Conservation (phyloP, 2,329 filamentous ascomycete genomes). For the Cordyceps pruinosa region DNA sequence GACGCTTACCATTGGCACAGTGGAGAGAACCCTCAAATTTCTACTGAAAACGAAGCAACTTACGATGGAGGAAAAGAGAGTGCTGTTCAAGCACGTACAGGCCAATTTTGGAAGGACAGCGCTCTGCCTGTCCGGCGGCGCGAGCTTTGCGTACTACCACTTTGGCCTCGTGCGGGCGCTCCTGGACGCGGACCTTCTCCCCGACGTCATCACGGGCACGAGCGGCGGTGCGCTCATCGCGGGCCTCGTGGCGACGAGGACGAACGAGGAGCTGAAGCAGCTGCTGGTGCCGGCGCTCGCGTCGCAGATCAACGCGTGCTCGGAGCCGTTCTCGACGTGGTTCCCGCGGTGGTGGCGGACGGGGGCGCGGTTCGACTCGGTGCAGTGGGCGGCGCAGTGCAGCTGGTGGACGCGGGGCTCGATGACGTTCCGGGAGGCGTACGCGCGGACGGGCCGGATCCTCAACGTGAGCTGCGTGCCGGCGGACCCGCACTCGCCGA, state of each 20-base stretch:
- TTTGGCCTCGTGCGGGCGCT: conserved; percentile 88
- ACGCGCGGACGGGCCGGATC: conserved; percentile 86
- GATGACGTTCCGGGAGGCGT: conserved; percentile 91
- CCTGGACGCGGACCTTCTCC: conserved; percentile 76
- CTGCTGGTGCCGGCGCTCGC: conserved; percentile 85
- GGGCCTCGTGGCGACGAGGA: conserved; percentile 78
- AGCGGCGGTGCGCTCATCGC: conserved; percentile 90
- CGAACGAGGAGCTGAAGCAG: conserved; percentile 80
- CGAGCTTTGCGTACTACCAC: conserved; percentile 94
- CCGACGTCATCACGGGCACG: conserved; percentile 92
- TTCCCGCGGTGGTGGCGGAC: conserved; percentile 81
- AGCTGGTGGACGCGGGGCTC: conserved; percentile 89
- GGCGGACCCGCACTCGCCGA: conserved; percentile 85
- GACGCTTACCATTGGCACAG: conserved; percentile 29
- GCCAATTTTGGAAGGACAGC: conserved; percentile 91
- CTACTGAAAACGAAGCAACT: conserved; percentile 63
- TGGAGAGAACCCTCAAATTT: conserved; percentile 59
- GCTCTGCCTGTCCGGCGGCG: conserved; percentile 86
- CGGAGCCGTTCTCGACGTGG: conserved; percentile 72
- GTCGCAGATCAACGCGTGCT: conserved; percentile 74
- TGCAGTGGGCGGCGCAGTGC: conserved; percentile 81
- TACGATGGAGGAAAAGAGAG: conserved; percentile 64
- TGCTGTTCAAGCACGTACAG: conserved; percentile 78
- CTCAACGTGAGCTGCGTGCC: conserved; percentile 95
- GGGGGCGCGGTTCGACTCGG: conserved; percentile 85